phyloP scores from a whole-genome alignment of 345 rosid species.

The Acer saccharum region DNA sequence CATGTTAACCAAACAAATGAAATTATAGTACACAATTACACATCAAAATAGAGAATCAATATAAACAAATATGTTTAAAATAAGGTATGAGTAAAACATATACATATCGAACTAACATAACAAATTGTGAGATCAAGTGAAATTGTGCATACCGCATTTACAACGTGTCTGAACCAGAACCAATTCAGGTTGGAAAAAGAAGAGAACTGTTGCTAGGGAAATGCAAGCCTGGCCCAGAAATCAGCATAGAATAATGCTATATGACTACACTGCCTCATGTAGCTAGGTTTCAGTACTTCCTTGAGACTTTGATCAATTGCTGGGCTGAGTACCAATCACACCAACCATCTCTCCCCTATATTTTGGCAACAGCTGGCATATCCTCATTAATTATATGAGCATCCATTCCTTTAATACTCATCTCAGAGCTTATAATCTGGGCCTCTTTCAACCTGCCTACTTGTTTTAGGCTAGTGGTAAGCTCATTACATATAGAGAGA shows the following conservation, averaged over 20 bases:
- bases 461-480: constrained; percentile 55
- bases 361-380: constrained; percentile 18
- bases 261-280: constrained; percentile 48
- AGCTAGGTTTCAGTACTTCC: constrained; percentile 58
- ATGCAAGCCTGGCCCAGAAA: constrained; percentile 57
- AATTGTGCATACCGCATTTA: constrained; percentile 45
- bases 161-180: constrained; percentile 61
- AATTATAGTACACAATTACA: not conserved
- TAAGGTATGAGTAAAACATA: no score
- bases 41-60: not conserved
- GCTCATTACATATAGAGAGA: constrained; percentile 41
- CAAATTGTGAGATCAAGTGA: not conserved
- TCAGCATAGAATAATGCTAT: constrained; percentile 60
- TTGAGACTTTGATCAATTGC: constrained; percentile 24
- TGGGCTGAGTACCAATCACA: not conserved
- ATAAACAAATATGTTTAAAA: not conserved
- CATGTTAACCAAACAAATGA: not conserved
- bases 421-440: constrained; percentile 47
- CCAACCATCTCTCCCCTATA: constrained; percentile 8
- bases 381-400: constrained; percentile 25
- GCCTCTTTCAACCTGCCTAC: constrained; percentile 60
- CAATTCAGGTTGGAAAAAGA: constrained; percentile 44
- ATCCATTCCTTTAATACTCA: constrained; percentile 47
- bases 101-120: no score
- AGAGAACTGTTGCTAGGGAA: constrained; percentile 46